A percentile compares a stretch with the other conserved stretches of the same genome.
These are phyloP conservation scores for Triangularia verruculosa DNA, from an alignment of 2,329 filamentous ascomycete species.

Conservation along the genomic window DNA sequence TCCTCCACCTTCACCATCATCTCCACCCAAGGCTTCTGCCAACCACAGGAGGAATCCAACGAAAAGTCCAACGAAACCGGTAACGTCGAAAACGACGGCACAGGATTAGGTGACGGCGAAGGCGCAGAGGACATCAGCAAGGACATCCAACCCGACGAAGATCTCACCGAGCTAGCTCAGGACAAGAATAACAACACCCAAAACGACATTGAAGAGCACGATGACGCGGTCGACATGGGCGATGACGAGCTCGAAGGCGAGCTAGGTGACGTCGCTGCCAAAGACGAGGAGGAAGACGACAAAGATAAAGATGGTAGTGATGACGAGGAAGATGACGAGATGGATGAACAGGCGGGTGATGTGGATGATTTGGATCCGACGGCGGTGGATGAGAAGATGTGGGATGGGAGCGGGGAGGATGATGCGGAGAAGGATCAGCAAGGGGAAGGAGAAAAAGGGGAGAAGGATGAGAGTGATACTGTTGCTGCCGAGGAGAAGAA, in stretches of 20 bases:
- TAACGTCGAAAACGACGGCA: slow-evolving; percentile 77
- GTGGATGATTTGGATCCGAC: slow-evolving; percentile 88
- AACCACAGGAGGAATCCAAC: slow-evolving; percentile 75
- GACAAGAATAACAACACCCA: slow-evolving; percentile 67
- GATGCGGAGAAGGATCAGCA: slow-evolving; percentile 81
- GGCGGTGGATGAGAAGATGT: slow-evolving; percentile 97
- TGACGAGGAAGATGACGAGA: slow-evolving; percentile 60
- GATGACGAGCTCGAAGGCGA: slow-evolving; percentile 90
- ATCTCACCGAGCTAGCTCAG: slow-evolving; percentile 86
- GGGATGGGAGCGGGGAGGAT: slow-evolving; percentile 82
- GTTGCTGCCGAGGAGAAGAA: slow-evolving; percentile 56
- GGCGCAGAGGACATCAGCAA: slow-evolving; percentile 98
- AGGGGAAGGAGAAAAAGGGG: slow-evolving; percentile 67
- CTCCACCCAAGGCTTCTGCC: slow-evolving; percentile 84
- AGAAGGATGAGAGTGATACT: slow-evolving; percentile 61
- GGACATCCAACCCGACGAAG: slow-evolving; percentile 90
- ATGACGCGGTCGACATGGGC: slow-evolving; percentile 89
- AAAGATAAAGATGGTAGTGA: slow-evolving; percentile 60
- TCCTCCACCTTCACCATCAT: slow-evolving; percentile 76
- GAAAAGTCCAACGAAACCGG: slow-evolving; percentile 67
- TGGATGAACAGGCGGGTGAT: slow-evolving; percentile 86
- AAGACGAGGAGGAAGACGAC: slow-evolving; percentile 59
- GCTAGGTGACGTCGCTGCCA: slow-evolving; percentile 62
- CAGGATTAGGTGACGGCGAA: slow-evolving; percentile 90
- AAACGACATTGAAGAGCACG: slow-evolving; percentile 71